Evolutionary conservation across 2,329 filamentous ascomycete species (phyloP).

Genomic region (Ophiognomonia clavigignenti-juglandacearum): DNA sequence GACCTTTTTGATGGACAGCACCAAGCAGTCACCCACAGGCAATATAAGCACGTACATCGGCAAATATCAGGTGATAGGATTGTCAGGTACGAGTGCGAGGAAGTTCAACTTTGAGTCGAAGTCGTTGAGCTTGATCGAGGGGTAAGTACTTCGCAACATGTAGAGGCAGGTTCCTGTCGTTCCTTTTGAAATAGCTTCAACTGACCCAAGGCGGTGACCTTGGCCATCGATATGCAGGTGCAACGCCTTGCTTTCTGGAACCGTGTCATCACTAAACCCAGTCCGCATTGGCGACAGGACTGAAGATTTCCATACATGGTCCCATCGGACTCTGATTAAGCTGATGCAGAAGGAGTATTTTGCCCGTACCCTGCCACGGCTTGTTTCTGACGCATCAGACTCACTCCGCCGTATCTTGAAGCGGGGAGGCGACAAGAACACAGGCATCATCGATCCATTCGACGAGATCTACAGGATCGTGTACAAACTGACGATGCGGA

Average conservation of each 20-base stretch:
- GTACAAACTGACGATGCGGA: constrained; percentile 54
- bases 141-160: too few relatives aligned
- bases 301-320: not conserved
- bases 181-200: too few relatives aligned
- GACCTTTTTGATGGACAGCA: constrained; percentile 33
- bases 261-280: too few relatives aligned
- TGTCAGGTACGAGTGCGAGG: constrained; percentile 37
- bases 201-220: too few relatives aligned
- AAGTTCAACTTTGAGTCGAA: constrained; percentile 42
- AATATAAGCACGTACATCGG: constrained; percentile 48
- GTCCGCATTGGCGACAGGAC: not conserved
- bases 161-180: not conserved
- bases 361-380: constrained; percentile 30
- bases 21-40: constrained; percentile 30
- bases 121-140: constrained; percentile 36
- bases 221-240: too few relatives aligned
- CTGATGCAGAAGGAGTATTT: constrained; percentile 35
- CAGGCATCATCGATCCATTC: constrained; percentile 45
- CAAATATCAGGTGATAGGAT: constrained; percentile 36
- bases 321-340: not conserved
- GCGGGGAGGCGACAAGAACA: constrained; percentile 16
- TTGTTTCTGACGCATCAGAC: constrained; percentile 37
- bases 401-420: constrained; percentile 33
- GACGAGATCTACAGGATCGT: constrained; percentile 47
- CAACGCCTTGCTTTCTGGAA: too few relatives aligned